Evolutionary conservation across 2,329 filamentous ascomycete genomes (phyloP), one percentile per base, ranked within the genome.

Genomic region (Stagonosporopsis vannaccii): DNA sequence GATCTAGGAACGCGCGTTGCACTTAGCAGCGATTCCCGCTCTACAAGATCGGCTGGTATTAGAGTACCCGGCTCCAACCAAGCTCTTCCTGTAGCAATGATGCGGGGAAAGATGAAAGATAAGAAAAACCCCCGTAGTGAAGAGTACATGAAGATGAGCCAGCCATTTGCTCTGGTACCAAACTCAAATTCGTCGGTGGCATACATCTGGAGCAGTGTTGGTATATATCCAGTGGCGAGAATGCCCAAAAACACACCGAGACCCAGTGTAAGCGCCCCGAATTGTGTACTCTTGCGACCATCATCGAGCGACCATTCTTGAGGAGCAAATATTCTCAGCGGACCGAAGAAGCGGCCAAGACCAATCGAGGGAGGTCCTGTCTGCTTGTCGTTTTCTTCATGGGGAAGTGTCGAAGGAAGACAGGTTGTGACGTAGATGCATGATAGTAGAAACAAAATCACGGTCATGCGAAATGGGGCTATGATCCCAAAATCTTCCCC

Each of bases 211-310:
- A 82, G 72, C 11, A 91, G 75, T 0, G 85, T 79, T 0, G 86
- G 85, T 0, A 88, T 87, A 52, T 89, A 91, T 1, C 86, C 87
- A 0, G 88, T 90, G 0, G 88, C 87, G 1, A 90, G 79, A 68
- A 90, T 87, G 0, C 85, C 87, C 0, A 89, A 74, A 56, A 90
- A 91, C 2, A 89, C 86, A 1, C 88, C 88, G 0, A 80, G 75
- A 19, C 86, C 88, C 3, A 91, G 81, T 1, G 90, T 82, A 3
- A 88, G 73, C 0, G 89, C 81, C 1, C 88, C 87, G 22, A 85
- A 85, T 59, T 90, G 85, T 17, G 75, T 84, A 44, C 74, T 77
- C 5, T 82, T 64, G 1, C 75, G 76, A 1, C 88, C 88, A 45
- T 81, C 79, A 0, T 66, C 63, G 0, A 85, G 73, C 0, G 81